phyloP scores from a whole-genome alignment of 192 early-diverging fungal species.

The Podila verticillata region DNA sequence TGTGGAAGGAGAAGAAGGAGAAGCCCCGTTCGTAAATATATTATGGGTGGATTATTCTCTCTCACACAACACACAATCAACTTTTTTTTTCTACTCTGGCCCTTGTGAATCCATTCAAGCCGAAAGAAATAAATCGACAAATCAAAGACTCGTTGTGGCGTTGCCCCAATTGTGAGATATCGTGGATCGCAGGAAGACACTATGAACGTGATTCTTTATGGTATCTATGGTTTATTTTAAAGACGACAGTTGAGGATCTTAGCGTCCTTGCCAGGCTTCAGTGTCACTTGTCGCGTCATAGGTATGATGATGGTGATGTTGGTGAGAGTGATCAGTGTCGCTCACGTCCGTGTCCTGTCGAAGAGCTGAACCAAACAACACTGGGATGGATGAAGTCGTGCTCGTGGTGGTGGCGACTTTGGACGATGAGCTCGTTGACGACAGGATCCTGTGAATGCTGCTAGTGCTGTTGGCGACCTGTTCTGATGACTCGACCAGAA shows the following conservation, averaged over 20 bases:
- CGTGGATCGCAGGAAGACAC: background rate
- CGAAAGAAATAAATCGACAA: conserved; percentile 40
- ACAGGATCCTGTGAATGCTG: background rate
- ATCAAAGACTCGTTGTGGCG: conserved; percentile 4
- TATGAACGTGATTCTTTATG: too few relatives aligned
- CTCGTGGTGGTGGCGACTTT: background rate
- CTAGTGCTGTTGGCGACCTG: background rate
- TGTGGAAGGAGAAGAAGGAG: conserved; percentile 99
- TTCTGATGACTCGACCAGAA: background rate
- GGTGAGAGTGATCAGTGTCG: background rate
- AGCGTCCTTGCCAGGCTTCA: conserved; percentile 30
- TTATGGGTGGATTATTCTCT: background rate
- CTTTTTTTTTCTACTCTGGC: conserved; percentile 1
- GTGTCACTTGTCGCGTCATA: conserved; percentile 48
- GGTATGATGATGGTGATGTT: conserved; percentile 4
- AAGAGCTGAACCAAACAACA: conserved; percentile 28
- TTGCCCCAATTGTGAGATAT: background rate
- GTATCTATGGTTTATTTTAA: background rate
- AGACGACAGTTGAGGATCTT: background rate
- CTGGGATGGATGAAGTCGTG: background rate
- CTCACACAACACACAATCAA: background rate
- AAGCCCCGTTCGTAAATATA: conserved; percentile 91
- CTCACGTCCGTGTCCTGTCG: background rate
- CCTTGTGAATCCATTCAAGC: conserved; percentile 1
- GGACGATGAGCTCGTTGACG: background rate